Base-by-base conservation (phyloP, 306 rosid genomes). In the Cicer arietinum region DNA sequence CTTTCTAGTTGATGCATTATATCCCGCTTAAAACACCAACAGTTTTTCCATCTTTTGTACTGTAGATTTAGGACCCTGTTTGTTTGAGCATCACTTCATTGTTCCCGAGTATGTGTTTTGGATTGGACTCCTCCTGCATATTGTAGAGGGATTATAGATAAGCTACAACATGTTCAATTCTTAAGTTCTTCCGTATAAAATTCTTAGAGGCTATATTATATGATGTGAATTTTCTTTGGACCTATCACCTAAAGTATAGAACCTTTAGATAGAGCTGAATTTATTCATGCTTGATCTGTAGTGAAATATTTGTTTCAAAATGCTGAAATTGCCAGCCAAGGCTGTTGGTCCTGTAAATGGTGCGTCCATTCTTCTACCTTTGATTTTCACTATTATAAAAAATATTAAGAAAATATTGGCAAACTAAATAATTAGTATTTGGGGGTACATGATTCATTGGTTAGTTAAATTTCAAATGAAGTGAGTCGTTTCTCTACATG, bases 151-250 rank as follows among this genome's bases (percentile, higher is more conserved):
- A 56, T 61, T n/a, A 63, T 46, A 10, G 56, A 66, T 59, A 37
- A 77, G 12, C 37, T 62, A 40, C 1, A 25, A 39, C 11, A 18
- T 46, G 8, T 78, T 39, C 13, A 51, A 50, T 12, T 57, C 22
- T 50, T 69, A 20, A 50, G 37, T 48, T 46, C 10, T 53, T 71
- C 56, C 65, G 0, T 43, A 4, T 13, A 64, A 16, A 71, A 47
- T 25, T 76, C 8, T 45, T n/a, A 35, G 60, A 75, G 58, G 71
- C 67, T 20, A 48, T 57, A 35, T 61, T 20, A 48, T 57, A 35
- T 43, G 46, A 65, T 65, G 61, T 45, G 76, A 79, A 62, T 41
- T 48, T 58, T 64, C 67, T 10, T 75, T 71, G 54, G 79, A 79
- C 45, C 60, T 7, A 30, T 30, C 37, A 30, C 37, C 1, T 30